These are phyloP conservation scores for Lepidium aucheri DNA, from an alignment of 345 rosid genomes.

Conservation along the genomic window DNA sequence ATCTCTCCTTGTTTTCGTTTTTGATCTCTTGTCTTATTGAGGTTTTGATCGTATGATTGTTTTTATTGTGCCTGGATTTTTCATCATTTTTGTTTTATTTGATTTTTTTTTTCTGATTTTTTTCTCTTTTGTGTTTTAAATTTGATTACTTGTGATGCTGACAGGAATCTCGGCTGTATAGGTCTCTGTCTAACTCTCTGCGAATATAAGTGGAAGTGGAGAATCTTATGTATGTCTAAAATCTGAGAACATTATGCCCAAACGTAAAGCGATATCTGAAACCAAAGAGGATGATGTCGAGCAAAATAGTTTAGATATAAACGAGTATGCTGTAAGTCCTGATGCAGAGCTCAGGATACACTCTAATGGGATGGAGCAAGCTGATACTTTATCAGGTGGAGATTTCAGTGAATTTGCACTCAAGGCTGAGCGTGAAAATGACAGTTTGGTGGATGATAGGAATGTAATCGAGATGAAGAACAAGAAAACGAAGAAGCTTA, in stretches of 20 bases:
- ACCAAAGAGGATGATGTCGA: constrained; percentile 6
- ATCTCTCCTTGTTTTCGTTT: background rate
- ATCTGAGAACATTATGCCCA: constrained; percentile 19
- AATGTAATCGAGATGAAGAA: constrained; percentile 24
- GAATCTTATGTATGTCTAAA: constrained; percentile 19
- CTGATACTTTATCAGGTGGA: background rate
- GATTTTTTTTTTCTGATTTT: no score
- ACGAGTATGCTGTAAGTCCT: constrained; percentile 10
- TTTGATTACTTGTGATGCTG: background rate
- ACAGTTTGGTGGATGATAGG: background rate
- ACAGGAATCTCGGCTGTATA: background rate
- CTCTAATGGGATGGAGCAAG: background rate
- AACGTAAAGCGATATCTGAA: background rate
- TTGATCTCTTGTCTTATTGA: background rate
- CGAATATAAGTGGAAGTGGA: background rate
- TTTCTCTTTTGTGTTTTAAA: background rate
- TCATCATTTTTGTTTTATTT: background rate
- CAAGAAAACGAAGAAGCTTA: constrained; percentile 18
- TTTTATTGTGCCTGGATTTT: background rate
- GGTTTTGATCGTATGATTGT: background rate
- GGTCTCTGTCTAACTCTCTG: background rate
- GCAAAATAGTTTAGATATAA: constrained; percentile 8
- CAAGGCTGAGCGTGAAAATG: background rate
- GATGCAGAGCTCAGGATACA: background rate
- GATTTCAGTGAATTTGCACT: constrained; percentile 10